These are phyloP conservation scores for Volvox carteri DNA, from an alignment of 163 green algal species.

Conservation along the genomic window DNA sequence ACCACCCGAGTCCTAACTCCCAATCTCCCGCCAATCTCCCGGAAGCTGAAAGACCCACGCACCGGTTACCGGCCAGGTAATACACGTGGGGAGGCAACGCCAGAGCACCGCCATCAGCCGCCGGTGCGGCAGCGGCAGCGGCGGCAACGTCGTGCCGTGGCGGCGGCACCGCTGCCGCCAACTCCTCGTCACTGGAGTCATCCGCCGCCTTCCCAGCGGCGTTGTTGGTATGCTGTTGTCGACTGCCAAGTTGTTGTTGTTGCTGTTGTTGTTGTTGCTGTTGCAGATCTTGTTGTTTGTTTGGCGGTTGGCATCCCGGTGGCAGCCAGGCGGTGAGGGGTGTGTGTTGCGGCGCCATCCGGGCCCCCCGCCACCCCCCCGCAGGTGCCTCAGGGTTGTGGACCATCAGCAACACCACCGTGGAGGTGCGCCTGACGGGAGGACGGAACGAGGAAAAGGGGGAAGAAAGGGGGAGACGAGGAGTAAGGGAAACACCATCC, in stretches of 20 bases:
- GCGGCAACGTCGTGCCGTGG: neutral
- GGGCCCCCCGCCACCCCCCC: constrained; percentile 19
- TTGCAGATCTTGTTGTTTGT: neutral
- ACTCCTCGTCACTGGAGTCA: constrained; percentile 34
- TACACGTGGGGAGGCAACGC: constrained; percentile 55
- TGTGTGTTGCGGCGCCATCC: constrained; percentile 28
- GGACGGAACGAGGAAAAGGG: neutral
- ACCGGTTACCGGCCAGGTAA: constrained; percentile 52
- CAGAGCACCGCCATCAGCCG: neutral
- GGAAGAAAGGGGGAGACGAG: neutral
- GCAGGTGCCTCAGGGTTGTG: constrained; percentile 24
- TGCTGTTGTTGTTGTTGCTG: neutral
- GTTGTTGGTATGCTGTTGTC: neutral
- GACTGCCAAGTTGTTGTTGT: too few species aligned
- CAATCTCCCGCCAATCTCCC: too few species aligned
- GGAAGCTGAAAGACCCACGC: too few species aligned
- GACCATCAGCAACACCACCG: constrained; percentile 24
- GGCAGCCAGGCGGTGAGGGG: constrained; percentile 37
- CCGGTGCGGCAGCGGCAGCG: neutral
- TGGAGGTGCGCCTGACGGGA: constrained; percentile 35
- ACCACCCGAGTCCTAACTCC: too few species aligned
- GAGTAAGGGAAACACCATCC: neutral
- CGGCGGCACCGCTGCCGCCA: neutral
- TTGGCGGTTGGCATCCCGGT: neutral
- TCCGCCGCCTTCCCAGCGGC: neutral